These are phyloP conservation scores for Penicillium roqueforti DNA, from an alignment of 495 filamentous ascomycete genomes.

Conservation along the genomic window DNA sequence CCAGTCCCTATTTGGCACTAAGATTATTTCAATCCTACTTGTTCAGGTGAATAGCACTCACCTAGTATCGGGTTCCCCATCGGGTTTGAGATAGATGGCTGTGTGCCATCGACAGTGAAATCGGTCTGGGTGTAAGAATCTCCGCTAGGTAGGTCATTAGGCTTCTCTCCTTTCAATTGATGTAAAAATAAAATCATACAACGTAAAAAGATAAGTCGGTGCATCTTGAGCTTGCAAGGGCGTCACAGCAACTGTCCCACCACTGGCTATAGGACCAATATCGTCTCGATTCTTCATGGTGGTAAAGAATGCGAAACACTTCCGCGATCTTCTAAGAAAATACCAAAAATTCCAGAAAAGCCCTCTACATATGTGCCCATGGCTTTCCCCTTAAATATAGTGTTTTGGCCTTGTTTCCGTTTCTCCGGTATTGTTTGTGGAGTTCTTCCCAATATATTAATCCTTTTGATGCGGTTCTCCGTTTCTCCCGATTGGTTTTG, in stretches of 20 bases:
- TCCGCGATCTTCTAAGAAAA: neutral
- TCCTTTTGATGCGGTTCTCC: neutral
- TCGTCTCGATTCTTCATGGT: neutral
- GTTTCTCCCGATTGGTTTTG: neutral
- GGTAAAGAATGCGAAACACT: neutral
- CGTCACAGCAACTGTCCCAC: conserved; percentile 15
- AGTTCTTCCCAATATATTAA: neutral
- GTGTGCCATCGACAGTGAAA: conserved; percentile 57
- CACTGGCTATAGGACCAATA: neutral
- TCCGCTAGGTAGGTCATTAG: conserved; percentile 23
- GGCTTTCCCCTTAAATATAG: neutral
- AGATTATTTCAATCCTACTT: neutral
- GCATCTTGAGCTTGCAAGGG: conserved; percentile 9
- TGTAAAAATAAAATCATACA: conserved; percentile 19
- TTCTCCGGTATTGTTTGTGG: neutral
- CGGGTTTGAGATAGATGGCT: conserved; percentile 60
- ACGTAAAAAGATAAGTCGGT: conserved; percentile 35
- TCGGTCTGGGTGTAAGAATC: conserved; percentile 63
- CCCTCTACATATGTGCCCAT: neutral
- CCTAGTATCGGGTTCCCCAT: conserved; percentile 65
- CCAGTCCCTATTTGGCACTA: conserved; percentile 31
- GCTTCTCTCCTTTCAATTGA: neutral
- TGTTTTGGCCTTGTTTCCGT: neutral
- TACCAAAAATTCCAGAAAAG: neutral
- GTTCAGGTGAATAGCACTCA: conserved; percentile 3